These are phyloP conservation scores for Eutrema japonicum DNA, from an alignment of 345 rosid genomes.

Conservation along the genomic window DNA sequence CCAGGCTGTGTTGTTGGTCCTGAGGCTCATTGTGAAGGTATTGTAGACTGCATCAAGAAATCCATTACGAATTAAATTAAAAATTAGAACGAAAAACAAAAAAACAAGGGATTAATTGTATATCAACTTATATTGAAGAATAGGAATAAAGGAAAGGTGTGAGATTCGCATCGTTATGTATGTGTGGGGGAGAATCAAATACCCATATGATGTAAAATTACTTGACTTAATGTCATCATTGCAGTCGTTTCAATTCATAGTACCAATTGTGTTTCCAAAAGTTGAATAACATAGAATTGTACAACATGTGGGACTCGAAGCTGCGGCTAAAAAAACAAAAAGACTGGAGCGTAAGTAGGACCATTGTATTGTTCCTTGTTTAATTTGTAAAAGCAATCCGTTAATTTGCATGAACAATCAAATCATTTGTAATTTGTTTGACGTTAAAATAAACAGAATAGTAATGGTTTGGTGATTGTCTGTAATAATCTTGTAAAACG, in stretches of 20 bases:
- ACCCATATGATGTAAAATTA: constrained; percentile 18
- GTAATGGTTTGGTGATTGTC: background rate
- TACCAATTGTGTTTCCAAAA: too few relatives aligned
- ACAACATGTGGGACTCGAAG: too few relatives aligned
- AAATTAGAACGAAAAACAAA: background rate
- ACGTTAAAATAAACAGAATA: background rate
- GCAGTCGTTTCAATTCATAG: background rate
- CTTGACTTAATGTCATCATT: background rate
- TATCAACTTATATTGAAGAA: background rate
- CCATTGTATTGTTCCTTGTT: too few relatives aligned
- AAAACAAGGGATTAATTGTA: background rate
- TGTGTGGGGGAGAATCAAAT: constrained; percentile 23
- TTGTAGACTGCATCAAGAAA: constrained; percentile 80
- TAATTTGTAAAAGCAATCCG: too few relatives aligned
- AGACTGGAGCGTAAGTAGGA: too few relatives aligned
- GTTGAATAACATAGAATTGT: too few relatives aligned
- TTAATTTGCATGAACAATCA: too few relatives aligned
- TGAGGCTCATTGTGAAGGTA: constrained; percentile 78
- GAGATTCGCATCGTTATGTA: constrained; percentile 7
- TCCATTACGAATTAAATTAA: constrained; percentile 47
- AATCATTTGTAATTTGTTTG: background rate
- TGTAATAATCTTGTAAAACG: background rate
- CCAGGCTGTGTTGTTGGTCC: constrained; percentile 52
- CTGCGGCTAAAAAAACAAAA: too few relatives aligned
- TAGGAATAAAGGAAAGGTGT: constrained; percentile 9